phyloP scores from a whole-genome alignment of 2,329 filamentous ascomycete genomes.

The Fusarium caatingaense region DNA sequence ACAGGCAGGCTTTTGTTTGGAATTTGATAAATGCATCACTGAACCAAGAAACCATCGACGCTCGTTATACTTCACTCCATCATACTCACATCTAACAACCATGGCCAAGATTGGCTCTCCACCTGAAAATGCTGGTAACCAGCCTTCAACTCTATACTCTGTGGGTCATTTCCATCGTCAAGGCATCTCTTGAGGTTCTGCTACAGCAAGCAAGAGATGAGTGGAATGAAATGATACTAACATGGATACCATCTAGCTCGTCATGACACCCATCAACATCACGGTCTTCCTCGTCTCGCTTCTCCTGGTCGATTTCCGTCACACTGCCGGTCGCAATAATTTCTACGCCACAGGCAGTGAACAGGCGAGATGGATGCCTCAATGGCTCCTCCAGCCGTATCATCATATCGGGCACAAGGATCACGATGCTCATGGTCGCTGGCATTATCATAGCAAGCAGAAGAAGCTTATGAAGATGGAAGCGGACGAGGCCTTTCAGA shows the following conservation, averaged over 20 bases:
- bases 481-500: constrained; percentile 71
- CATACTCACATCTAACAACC: not conserved
- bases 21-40: not conserved
- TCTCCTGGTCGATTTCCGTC: constrained; percentile 68
- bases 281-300: constrained; percentile 74
- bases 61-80: not conserved
- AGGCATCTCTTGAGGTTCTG: constrained; percentile 3
- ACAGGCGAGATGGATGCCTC: constrained; percentile 30
- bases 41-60: not conserved
- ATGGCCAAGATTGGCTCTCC: constrained; percentile 26
- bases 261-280: constrained; percentile 73
- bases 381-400: constrained; percentile 53
- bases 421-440: constrained; percentile 46
- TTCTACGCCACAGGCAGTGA: constrained; percentile 50
- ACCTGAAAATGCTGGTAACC: constrained; percentile 21
- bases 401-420: constrained; percentile 45
- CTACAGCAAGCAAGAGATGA: not conserved
- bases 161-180: constrained; percentile 29
- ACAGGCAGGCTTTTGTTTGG: not conserved
- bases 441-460: constrained; percentile 67
- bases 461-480: constrained; percentile 71
- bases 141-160: constrained; percentile 43
- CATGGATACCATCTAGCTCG: constrained; percentile 34
- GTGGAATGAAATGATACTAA: constrained; percentile 8
- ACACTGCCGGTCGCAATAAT: constrained; percentile 62